Percentiles rank a stretch among this genome's conserved stretches.
These are phyloP conservation scores for Scopulariopsis brevicaulis DNA, from an alignment of 2,329 filamentous ascomycete species.

Conservation along the genomic window DNA sequence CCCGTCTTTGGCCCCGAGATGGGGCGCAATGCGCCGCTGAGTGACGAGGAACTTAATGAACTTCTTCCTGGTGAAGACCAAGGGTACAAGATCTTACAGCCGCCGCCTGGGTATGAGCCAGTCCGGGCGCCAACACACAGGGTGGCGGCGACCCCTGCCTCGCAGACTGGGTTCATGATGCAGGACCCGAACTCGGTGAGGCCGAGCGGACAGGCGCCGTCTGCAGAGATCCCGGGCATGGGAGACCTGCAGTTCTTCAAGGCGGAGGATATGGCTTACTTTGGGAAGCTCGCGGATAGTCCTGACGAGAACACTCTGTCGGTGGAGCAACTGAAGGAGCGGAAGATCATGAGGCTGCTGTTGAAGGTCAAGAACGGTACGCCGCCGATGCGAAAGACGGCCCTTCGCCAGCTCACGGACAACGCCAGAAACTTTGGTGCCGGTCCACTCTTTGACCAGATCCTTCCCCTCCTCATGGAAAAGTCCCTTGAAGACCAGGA, in stretches of 20 bases:
- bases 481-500: slow-evolving; percentile 97
- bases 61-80: slow-evolving; percentile 82
- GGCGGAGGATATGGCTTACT: slow-evolving; percentile 96
- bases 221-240: slow-evolving; percentile 91
- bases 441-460: slow-evolving; percentile 91
- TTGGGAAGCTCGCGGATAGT: slow-evolving; percentile 91
- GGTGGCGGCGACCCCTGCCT: slow-evolving; percentile 49
- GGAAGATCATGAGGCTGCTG: slow-evolving; percentile 94
- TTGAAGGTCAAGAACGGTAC: slow-evolving; percentile 99
- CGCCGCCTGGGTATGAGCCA: slow-evolving; percentile 85
- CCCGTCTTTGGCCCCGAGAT: slow-evolving; percentile 74
- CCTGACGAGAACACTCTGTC: slow-evolving; percentile 84
- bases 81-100: slow-evolving; percentile 85
- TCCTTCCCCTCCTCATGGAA: slow-evolving; percentile 93
- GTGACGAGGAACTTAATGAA: slow-evolving; percentile 87
- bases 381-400: slow-evolving; percentile 96
- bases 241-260: slow-evolving; percentile 98
- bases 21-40: slow-evolving; percentile 69
- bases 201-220: slow-evolving; percentile 77
- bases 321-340: slow-evolving; percentile 92
- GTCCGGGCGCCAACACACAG: slow-evolving; percentile 67
- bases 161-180: slow-evolving; percentile 90
- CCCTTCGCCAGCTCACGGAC: slow-evolving; percentile 90
- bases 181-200: slow-evolving; percentile 83
- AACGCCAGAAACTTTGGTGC: slow-evolving; percentile 95